Evolutionary conservation across 2,329 filamentous ascomycete species (phyloP).

Genomic region (Colletotrichum costaricense): DNA sequence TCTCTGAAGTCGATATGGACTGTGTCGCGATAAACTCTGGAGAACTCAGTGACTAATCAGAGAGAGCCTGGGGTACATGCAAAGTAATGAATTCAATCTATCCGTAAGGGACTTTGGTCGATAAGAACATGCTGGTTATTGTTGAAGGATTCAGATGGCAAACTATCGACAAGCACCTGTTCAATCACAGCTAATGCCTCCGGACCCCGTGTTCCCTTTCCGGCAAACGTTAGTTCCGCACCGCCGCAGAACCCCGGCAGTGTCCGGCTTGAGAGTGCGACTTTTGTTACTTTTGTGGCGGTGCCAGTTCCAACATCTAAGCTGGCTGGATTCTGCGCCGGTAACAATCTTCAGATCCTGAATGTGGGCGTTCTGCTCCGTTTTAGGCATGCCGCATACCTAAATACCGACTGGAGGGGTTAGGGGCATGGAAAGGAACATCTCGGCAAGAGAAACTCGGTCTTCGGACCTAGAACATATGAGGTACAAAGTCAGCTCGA

Average conservation of each 20-base stretch:
- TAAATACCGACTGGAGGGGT: too few relatives aligned
- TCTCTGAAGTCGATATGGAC: background rate
- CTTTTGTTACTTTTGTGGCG: background rate
- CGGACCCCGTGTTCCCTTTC: background rate
- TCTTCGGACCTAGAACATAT: background rate
- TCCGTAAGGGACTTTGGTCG: background rate
- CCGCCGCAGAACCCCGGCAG: background rate
- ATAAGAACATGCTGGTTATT: background rate
- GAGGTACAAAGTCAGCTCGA: background rate
- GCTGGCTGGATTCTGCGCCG: background rate
- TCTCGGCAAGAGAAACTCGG: background rate
- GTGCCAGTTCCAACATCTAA: background rate
- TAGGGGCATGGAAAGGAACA: background rate
- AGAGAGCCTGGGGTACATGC: background rate
- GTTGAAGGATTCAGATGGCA: background rate
- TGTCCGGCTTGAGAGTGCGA: too few relatives aligned
- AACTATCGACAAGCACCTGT: background rate
- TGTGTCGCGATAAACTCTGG: background rate
- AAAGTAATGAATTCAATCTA: background rate
- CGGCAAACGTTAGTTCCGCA: background rate
- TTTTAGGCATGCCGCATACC: background rate
- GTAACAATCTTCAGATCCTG: background rate
- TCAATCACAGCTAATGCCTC: background rate
- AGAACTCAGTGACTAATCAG: background rate
- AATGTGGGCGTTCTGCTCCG: background rate